Percentiles rank a stretch among this genome's conserved stretches.
phyloP scores from a whole-genome alignment of 2,329 filamentous ascomycete species.

The Sporothrix curviconia region DNA sequence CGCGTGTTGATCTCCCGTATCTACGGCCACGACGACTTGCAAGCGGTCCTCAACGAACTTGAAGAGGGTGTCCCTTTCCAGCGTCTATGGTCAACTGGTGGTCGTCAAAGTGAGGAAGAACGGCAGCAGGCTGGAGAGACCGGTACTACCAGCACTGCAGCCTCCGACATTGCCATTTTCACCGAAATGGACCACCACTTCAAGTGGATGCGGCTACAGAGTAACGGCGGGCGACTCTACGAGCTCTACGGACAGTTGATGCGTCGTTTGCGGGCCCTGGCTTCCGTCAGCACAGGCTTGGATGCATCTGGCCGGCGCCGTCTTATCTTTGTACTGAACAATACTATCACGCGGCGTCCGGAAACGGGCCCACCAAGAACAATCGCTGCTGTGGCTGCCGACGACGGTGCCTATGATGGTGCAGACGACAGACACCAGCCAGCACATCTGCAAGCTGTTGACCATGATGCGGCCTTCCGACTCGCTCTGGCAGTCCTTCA shows the following conservation, averaged over 20 bases:
- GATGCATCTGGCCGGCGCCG: not conserved
- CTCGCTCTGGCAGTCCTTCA: constrained; percentile 8
- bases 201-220: constrained; percentile 20
- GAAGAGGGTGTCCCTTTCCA: constrained; percentile 12
- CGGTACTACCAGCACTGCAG: not conserved
- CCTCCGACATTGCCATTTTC: constrained; percentile 10
- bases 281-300: not conserved
- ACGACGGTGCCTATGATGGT: not conserved
- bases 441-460: not conserved
- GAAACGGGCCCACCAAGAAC: not conserved
- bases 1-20: constrained; percentile 48
- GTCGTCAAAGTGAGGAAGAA: not conserved
- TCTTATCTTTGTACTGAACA: constrained; percentile 18
- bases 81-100: constrained; percentile 13
- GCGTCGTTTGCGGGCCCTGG: constrained; percentile 15
- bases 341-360: constrained; percentile 6
- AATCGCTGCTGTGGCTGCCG: not conserved
- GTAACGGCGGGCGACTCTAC: constrained; percentile 13
- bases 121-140: too few relatives aligned
- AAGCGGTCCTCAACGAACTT: constrained; percentile 47
- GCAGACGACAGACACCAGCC: not conserved
- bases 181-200: constrained; percentile 21
- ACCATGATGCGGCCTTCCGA: not conserved
- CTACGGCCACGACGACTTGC: constrained; percentile 53
- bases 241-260: constrained; percentile 18